Evolutionary conservation across 2,329 filamentous ascomycete genomes (phyloP), one percentile per base, ranked within the genome.

Genomic region (Coniochaeta sp.): DNA sequence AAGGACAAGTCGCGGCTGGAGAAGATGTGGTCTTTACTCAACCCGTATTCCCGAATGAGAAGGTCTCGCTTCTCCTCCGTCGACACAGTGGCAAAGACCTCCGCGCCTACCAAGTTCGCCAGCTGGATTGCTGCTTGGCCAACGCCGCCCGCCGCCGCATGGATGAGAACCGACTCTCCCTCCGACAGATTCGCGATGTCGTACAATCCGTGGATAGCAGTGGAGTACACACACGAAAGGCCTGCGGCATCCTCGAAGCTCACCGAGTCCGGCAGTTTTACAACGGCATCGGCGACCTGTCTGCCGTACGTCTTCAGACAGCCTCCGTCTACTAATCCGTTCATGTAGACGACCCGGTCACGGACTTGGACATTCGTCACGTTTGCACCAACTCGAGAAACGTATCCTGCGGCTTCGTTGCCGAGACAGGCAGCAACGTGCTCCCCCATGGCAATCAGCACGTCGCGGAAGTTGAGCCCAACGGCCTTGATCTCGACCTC

Each of bases 391-490:
- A 62, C 51, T 52, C 59, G 42, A 9, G 42, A 16, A 5, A 61
- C 55, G n/a, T 63, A 50, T 2, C 64, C 63, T 4, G 56, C 54
- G 3, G 56, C 61, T 49, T 73, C 71, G 5, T 65, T 53, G 26
- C 30, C 49, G n/a, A 48, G 40, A 2, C 63, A 63, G 6, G 53
- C 52, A 10, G 56, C 55, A 12, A 62, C 42, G 24, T 27, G 52
- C 30, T 61, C 53, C 3, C 61, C 59, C 27, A 58, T 59, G 6
- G 67, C 65, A 24, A 65, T 60, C 8, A 72, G 56, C 10, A 71
- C 60, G 54, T 74, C 71, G 31, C 61, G 51, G 38, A 65, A 69
- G 52, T 70, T 71, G 10, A 71, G 16, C 6, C 67, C 69, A 6
- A 56, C 49, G 1, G 65, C 61, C 47, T 59, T 57, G 0, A 60